These are phyloP conservation scores for Colletotrichum paranaense DNA, from an alignment of 2,329 filamentous ascomycete genomes.

Conservation along the genomic window DNA sequence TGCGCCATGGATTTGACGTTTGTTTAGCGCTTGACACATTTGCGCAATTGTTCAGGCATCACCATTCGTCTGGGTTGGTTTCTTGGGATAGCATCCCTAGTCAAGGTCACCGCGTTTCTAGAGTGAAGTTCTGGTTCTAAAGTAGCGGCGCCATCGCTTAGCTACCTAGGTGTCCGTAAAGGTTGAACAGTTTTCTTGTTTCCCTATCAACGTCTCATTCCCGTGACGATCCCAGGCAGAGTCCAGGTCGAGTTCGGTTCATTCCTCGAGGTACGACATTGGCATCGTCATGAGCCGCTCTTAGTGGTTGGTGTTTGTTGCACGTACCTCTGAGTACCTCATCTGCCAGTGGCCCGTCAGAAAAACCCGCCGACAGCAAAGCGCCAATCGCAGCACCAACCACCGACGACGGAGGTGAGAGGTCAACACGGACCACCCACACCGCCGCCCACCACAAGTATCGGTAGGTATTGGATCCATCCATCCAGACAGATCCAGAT, in stretches of 20 bases:
- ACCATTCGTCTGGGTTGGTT: background rate
- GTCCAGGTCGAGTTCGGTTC: constrained; percentile 7
- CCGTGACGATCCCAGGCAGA: background rate
- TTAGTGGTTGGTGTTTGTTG: background rate
- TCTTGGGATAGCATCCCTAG: background rate
- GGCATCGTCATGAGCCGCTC: background rate
- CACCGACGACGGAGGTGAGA: background rate
- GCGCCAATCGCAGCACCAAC: background rate
- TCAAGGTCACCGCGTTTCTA: background rate
- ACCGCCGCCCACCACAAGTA: constrained; percentile 2
- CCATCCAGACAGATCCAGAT: background rate
- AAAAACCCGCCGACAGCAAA: background rate
- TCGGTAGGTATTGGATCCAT: background rate
- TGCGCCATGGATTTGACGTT: background rate
- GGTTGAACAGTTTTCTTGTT: background rate
- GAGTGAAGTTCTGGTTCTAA: background rate
- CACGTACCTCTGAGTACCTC: constrained; percentile 10
- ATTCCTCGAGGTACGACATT: background rate
- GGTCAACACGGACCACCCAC: constrained; percentile 13
- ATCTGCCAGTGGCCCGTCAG: background rate
- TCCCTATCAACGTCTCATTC: background rate
- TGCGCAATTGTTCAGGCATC: background rate
- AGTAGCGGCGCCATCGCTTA: background rate
- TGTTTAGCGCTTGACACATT: background rate
- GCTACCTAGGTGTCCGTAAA: background rate